These are phyloP conservation scores for Coniochaeta hoffmannii DNA, from an alignment of 2,329 filamentous ascomycete species.

Conservation along the genomic window DNA sequence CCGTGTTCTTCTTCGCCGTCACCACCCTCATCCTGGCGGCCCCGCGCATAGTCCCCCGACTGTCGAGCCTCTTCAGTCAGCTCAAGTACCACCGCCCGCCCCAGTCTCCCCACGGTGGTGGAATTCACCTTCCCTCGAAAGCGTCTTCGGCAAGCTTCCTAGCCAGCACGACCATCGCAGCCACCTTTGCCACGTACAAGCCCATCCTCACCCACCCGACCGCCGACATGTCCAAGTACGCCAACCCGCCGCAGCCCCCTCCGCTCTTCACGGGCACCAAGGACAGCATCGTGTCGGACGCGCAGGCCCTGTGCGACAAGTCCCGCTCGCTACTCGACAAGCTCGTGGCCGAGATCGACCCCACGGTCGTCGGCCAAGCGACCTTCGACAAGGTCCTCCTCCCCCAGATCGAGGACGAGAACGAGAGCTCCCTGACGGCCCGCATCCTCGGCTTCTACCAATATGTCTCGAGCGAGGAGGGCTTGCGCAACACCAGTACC, in stretches of 20 bases:
- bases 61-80: slow-evolving; percentile 50
- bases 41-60: slow-evolving; percentile 49
- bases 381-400: slow-evolving; percentile 48
- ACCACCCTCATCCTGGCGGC: slow-evolving; percentile 60
- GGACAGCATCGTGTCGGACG: slow-evolving; percentile 58
- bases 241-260: slow-evolving; percentile 68
- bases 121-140: slow-evolving; percentile 4
- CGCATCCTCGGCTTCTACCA: slow-evolving; percentile 75
- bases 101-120: slow-evolving; percentile 19
- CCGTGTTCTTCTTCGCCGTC: slow-evolving; percentile 48
- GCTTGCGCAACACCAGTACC: slow-evolving; percentile 66
- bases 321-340: slow-evolving; percentile 60
- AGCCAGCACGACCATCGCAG: slow-evolving; percentile 8
- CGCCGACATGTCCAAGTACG: slow-evolving; percentile 62
- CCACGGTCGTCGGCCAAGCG: slow-evolving; percentile 39
- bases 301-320: slow-evolving; percentile 56
- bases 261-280: slow-evolving; percentile 71
- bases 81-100: slow-evolving; percentile 33
- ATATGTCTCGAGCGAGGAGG: slow-evolving; percentile 62
- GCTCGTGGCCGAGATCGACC: slow-evolving; percentile 54
- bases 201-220: slow-evolving; percentile 37
- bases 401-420: slow-evolving; percentile 69
- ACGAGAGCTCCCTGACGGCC: slow-evolving; percentile 48
- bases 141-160: slow-evolving; percentile 5
- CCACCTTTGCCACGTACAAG: slow-evolving; percentile 19